These are phyloP conservation scores for Terfezia claveryi DNA, from an alignment of 495 filamentous ascomycete species.

Conservation along the genomic window DNA sequence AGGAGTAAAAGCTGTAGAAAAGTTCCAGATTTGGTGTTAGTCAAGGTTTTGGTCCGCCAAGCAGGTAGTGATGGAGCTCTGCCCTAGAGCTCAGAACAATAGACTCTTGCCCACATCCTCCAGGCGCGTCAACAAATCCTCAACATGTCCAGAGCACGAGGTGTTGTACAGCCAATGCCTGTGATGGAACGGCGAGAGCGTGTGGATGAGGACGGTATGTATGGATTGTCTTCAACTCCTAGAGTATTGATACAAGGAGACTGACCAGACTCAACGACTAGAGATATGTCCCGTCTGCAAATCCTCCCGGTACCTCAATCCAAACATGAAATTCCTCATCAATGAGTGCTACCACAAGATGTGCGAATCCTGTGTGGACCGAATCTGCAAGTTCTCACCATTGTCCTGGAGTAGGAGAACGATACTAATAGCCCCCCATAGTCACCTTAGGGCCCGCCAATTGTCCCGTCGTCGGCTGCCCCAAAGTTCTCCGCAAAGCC, in stretches of 20 bases:
- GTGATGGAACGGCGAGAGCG: not conserved
- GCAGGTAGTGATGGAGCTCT: too few species aligned
- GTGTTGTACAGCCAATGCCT: not conserved
- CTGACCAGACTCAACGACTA: not conserved
- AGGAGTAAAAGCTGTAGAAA: not conserved
- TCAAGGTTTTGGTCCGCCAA: not conserved
- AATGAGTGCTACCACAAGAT: slow-evolving; percentile 98
- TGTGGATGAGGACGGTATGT: not conserved
- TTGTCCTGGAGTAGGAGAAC: too few species aligned
- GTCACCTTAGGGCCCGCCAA: slow-evolving; percentile 67
- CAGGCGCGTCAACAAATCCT: too few species aligned
- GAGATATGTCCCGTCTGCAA: slow-evolving; percentile 90
- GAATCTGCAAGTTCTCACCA: slow-evolving; percentile 32
- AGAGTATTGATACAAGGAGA: too few species aligned
- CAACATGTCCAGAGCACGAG: too few species aligned
- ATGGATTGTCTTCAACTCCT: too few species aligned
- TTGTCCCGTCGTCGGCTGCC: slow-evolving; percentile 75
- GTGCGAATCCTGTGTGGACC: slow-evolving; percentile 85
- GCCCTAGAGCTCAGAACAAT: too few species aligned
- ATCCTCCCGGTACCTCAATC: slow-evolving; percentile 81
- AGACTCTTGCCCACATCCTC: too few species aligned
- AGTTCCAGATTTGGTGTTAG: not conserved
- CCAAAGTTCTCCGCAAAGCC: slow-evolving; percentile 59
- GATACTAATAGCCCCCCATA: not conserved
- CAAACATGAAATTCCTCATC: slow-evolving; percentile 77